phyloP scores from a whole-genome alignment of 2,329 filamentous ascomycete species.

The Fusarium burgessii region DNA sequence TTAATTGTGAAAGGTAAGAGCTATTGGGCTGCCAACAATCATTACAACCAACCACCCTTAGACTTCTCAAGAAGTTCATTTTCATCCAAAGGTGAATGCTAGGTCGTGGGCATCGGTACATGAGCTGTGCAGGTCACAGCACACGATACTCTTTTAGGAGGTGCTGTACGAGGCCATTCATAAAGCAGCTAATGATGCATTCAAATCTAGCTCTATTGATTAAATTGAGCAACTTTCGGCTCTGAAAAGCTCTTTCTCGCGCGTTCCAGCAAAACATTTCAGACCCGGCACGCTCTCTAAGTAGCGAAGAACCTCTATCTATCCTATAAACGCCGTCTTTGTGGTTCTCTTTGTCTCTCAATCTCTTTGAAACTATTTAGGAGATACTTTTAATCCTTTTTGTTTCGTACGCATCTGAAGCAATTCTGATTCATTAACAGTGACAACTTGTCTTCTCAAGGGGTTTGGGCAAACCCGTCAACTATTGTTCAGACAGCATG shows the following conservation, averaged over 20 bases:
- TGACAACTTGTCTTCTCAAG: background rate
- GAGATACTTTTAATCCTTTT: background rate
- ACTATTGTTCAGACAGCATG: background rate
- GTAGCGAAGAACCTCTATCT: constrained; percentile 18
- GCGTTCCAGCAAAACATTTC: constrained; percentile 5
- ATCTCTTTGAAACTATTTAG: background rate
- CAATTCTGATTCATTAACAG: background rate
- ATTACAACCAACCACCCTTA: background rate
- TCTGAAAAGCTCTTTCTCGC: constrained; percentile 1
- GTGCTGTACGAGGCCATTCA: background rate
- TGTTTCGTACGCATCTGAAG: background rate
- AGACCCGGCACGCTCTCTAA: constrained; percentile 11
- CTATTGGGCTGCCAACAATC: background rate
- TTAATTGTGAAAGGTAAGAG: background rate
- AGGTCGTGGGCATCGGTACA: background rate
- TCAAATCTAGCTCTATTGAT: constrained; percentile 23
- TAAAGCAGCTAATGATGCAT: constrained; percentile 8
- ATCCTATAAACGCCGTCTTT: constrained; percentile 29
- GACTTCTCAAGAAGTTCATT: background rate
- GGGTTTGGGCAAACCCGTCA: background rate
- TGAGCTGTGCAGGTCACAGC: background rate
- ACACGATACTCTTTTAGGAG: background rate
- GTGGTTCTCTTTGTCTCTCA: background rate
- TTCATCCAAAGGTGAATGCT: background rate
- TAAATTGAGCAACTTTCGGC: background rate